Base-by-base conservation (phyloP, 139 green algal species). In the Micromonas pusilla region DNA sequence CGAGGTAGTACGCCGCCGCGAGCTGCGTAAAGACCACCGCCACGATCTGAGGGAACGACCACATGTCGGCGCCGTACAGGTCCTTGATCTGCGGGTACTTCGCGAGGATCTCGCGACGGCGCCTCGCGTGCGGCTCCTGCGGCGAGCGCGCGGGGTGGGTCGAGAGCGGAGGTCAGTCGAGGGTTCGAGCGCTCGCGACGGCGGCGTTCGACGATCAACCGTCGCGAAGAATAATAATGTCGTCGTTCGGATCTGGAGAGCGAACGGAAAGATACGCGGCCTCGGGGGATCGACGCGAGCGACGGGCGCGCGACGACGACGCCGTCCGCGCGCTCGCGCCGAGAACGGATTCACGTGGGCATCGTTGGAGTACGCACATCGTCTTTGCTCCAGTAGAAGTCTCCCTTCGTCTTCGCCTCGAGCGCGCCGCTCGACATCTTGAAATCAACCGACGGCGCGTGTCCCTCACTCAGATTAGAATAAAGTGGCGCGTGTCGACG, bases 41-140 rank as follows among this genome's bases (percentile, higher is more conserved):
- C 0, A 87, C 9, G 3, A 89, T 85, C 86, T 89, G 84, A 9
- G 65, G 80, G 16, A 82, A 82, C 19, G 84, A 89, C 20, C 39
- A 77, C 37, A 76, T 67, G 76, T 93, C 89, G 60, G 89, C 86
- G 28, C 87, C 87, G 39, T 90, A 93, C 16, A 93, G 83, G 68
- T 85, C 84, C 21, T 82, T 63, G 30, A 93, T 82, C 76, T 93
- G 30, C 16, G 80, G 68, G 23, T 93, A 87, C 67, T 88, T 89
- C 25, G 79, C 70, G 3, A 92, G 75, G 3, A 93, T 86, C 28
- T 80, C 81, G 26, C 80, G 83, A 20, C 89, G 71, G 19, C 89
- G 72, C 20, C 82, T 83, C 21, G 80, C 52, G 32, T 93, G 89
- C 1, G 88, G 88, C 83, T 93, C 89, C 45, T 57, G 45, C 45